phyloP scores from a whole-genome alignment of 805 yeast genomes.

The Saccharomycopsis selenospora region DNA sequence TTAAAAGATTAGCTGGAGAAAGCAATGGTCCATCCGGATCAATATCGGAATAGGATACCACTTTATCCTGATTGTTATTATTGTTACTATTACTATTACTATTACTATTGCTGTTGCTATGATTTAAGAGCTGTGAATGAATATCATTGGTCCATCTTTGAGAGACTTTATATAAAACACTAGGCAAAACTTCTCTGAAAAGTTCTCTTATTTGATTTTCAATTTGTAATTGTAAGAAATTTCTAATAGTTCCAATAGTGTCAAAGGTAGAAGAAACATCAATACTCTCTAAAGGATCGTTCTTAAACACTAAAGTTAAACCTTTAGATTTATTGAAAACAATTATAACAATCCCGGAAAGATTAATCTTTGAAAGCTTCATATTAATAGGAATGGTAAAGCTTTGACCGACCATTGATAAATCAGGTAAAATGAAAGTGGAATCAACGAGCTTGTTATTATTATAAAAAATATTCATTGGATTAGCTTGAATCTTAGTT shows the following conservation, averaged over 20 bases:
- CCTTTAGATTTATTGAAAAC: constrained; percentile 81
- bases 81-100: constrained; percentile 3
- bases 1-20: constrained; percentile 58
- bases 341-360: constrained; percentile 76
- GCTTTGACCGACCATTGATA: constrained; percentile 56
- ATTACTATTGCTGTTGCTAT: constrained; percentile 7
- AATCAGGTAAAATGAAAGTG: constrained; percentile 57
- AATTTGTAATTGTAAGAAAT: constrained; percentile 72
- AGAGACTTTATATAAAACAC: constrained; percentile 67
- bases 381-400: constrained; percentile 75
- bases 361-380: constrained; percentile 60
- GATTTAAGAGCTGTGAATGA: constrained; percentile 22
- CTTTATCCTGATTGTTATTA: constrained; percentile 28
- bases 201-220: constrained; percentile 73
- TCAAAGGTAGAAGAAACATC: constrained; percentile 84
- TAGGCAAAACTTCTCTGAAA: constrained; percentile 78
- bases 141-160: constrained; percentile 47
- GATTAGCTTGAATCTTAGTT: constrained; percentile 79
- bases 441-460: constrained; percentile 33
- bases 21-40: constrained; percentile 55
- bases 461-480: constrained; percentile 55
- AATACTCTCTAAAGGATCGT: constrained; percentile 81
- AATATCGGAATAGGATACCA: constrained; percentile 41
- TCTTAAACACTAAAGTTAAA: constrained; percentile 76
- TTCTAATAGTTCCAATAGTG: constrained; percentile 75